Percentiles rank a stretch among this genome's conserved stretches.
Evolutionary conservation across 2,329 filamentous ascomycete species (phyloP).

Genomic region (Fusarium circinatum): DNA sequence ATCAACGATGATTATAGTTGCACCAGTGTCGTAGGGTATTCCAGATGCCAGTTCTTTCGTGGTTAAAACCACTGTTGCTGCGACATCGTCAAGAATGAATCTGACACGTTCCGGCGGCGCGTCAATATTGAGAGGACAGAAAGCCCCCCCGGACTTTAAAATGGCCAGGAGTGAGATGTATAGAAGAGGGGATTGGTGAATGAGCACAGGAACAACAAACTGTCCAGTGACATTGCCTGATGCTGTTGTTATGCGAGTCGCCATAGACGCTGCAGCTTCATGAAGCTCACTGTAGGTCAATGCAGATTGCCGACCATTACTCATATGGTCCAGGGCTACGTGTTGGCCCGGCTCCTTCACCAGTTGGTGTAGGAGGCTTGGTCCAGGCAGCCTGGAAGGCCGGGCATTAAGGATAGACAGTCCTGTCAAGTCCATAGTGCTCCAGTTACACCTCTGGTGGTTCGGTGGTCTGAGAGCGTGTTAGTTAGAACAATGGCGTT

Average conservation of each 20-base stretch:
- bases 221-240: slow-evolving; percentile 38
- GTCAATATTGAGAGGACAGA: slow-evolving; percentile 85
- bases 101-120: slow-evolving; percentile 78
- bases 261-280: slow-evolving; percentile 64
- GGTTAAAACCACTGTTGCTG: slow-evolving; percentile 75
- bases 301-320: slow-evolving; percentile 42
- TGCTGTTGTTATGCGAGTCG: slow-evolving; percentile 56
- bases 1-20: slow-evolving; percentile 53
- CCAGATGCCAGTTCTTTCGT: slow-evolving; percentile 58
- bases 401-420: slow-evolving; percentile 60
- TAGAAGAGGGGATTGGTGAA: slow-evolving; percentile 80
- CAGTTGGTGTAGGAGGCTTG: slow-evolving; percentile 65
- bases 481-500: slow-evolving; percentile 7
- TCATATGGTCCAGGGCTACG: slow-evolving; percentile 49
- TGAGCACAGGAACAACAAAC: slow-evolving; percentile 76
- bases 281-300: slow-evolving; percentile 74
- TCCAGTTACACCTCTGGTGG: neutral
- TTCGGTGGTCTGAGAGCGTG: neutral
- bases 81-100: slow-evolving; percentile 84
- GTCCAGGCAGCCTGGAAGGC: slow-evolving; percentile 55
- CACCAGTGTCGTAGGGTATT: slow-evolving; percentile 49
- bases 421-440: slow-evolving; percentile 42
- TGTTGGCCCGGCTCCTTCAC: slow-evolving; percentile 55
- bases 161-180: slow-evolving; percentile 83
- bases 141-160: slow-evolving; percentile 83